Conservation (phyloP, 1,139 yeast genomes). For the Candida sp. region DNA sequence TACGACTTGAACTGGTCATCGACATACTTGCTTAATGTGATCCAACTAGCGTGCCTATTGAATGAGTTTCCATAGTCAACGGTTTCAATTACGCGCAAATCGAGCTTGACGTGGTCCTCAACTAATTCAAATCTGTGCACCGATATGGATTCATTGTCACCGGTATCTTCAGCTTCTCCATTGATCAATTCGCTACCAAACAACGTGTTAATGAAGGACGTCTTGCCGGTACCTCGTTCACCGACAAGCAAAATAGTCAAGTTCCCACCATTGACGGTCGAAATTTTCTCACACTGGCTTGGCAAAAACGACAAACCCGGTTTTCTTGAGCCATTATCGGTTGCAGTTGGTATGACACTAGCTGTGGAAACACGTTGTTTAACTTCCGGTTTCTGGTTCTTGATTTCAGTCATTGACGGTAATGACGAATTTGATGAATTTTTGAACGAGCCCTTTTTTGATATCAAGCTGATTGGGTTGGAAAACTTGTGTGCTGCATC, state of each 20-base stretch:
- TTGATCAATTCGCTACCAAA: conserved; percentile 27
- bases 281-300: conserved; percentile 23
- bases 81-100: conserved; percentile 48
- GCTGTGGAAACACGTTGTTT: not conserved
- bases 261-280: conserved; percentile 31
- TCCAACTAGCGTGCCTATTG: conserved; percentile 59
- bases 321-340: not conserved
- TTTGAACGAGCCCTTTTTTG: not conserved
- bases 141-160: conserved; percentile 10
- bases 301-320: conserved; percentile 32
- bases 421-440: not conserved
- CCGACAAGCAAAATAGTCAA: conserved; percentile 80
- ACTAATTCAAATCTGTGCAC: conserved; percentile 45
- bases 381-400: not conserved
- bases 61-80: conserved; percentile 32
- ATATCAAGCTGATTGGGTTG: conserved; percentile 1
- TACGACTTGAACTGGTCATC: conserved; percentile 63
- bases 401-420: not conserved
- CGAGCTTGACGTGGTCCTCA: conserved; percentile 56
- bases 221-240: conserved; percentile 77
- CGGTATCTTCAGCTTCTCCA: not conserved
- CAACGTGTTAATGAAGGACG: conserved; percentile 72
- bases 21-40: conserved; percentile 58
- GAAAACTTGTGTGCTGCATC: not conserved
- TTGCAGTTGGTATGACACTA: not conserved